Conservation (phyloP, 805 yeast genomes). For the Candida hispaniensis region DNA sequence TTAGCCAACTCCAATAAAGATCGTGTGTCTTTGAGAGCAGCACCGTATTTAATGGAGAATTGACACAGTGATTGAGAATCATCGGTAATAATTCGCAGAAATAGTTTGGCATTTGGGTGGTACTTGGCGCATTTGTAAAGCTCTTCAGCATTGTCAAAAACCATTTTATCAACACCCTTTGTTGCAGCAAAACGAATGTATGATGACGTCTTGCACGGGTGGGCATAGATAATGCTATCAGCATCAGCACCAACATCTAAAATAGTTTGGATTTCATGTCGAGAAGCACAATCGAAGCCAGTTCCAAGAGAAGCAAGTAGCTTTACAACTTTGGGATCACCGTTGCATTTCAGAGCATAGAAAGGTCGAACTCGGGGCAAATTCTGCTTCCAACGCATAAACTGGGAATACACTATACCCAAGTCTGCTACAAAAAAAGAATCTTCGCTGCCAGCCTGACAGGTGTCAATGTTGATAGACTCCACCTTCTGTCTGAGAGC, state of each 20-base stretch:
- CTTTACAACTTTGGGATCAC: constrained; percentile 48
- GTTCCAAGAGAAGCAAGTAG: constrained; percentile 52
- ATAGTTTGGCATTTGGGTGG: constrained; percentile 60
- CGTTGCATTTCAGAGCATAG: constrained; percentile 93
- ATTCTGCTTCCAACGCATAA: constrained; percentile 47
- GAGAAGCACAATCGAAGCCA: constrained; percentile 90
- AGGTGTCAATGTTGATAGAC: constrained; percentile 42
- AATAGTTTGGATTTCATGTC: constrained; percentile 63
- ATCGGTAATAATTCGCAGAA: constrained; percentile 79
- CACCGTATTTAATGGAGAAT: constrained; percentile 82
- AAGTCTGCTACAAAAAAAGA: constrained; percentile 84
- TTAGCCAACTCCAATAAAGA: constrained; percentile 51
- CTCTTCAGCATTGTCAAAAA: constrained; percentile 85
- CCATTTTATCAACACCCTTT: constrained; percentile 53
- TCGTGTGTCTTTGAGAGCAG: constrained; percentile 45
- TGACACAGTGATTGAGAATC: constrained; percentile 82
- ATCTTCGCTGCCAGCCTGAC: constrained; percentile 69
- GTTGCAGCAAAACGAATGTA: constrained; percentile 62
- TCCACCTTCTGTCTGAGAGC: constrained; percentile 22
- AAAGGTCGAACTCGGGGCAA: constrained; percentile 76
- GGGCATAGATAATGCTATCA: constrained; percentile 71
- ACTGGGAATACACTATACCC: constrained; percentile 55
- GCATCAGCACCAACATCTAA: constrained; percentile 54
- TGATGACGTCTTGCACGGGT: constrained; percentile 86
- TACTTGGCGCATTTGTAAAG: constrained; percentile 55